A percentile compares a stretch with the other conserved stretches of the same genome.
Conservation (phyloP, 441 rosid genomes). For the Arabidopsis hybrid region DNA sequence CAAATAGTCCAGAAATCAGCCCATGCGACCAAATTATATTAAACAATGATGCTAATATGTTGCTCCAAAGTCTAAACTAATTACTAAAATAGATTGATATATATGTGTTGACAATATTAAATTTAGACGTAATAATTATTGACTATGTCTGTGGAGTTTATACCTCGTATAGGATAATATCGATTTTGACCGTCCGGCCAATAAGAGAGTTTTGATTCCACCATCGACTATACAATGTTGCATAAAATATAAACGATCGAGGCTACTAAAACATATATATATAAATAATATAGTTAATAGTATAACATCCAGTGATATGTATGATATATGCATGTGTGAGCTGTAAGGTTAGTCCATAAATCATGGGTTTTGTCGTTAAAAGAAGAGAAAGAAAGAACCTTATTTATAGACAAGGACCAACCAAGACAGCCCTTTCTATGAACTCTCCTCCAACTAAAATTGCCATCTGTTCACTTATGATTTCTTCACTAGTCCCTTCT, state of each 20-base stretch:
- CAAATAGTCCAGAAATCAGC: too few species aligned
- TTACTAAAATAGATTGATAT: too few species aligned
- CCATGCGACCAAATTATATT: too few species aligned
- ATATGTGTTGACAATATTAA: not conserved
- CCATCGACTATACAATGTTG: conserved; percentile 4
- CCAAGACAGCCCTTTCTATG: conserved; percentile 43
- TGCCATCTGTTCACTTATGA: conserved; percentile 41
- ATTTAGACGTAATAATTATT: not conserved
- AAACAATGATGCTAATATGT: too few species aligned
- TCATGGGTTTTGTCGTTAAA: conserved; percentile 44
- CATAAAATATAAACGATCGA: not conserved
- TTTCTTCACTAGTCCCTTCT: conserved; percentile 32
- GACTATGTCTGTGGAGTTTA: not conserved
- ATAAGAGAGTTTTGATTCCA: conserved; percentile 15
- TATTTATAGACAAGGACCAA: conserved; percentile 40
- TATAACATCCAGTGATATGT: conserved; percentile 19
- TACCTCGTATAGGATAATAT: not conserved
- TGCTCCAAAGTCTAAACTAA: too few species aligned
- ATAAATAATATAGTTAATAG: not conserved
- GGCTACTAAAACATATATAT: not conserved
- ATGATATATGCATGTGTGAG: conserved; percentile 43
- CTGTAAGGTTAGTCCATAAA: conserved; percentile 45
- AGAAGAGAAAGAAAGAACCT: conserved; percentile 42
- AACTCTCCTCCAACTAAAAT: conserved; percentile 32
- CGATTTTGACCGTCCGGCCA: not conserved